A percentile compares a stretch with the other conserved stretches of the same genome.
phyloP scores from a whole-genome alignment of 208 protist species.

The Strigomonas culicis region DNA sequence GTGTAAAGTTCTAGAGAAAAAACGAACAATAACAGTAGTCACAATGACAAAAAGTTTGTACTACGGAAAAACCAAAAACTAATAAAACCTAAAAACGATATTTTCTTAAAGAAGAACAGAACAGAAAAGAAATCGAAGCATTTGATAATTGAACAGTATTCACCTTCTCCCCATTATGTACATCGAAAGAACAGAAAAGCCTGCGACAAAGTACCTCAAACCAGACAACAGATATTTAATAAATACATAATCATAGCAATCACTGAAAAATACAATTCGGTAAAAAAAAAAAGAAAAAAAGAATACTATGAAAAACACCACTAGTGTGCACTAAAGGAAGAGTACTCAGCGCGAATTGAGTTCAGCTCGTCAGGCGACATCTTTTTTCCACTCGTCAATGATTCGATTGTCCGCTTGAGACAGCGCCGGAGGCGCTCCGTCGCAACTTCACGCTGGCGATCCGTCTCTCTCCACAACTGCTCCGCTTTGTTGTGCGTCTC shows the following conservation, averaged over 20 bases:
- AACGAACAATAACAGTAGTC: not conserved
- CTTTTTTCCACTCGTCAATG: too few species aligned
- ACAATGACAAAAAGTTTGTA: not conserved
- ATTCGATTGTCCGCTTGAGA: not conserved
- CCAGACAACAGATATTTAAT: slow-evolving; percentile 9
- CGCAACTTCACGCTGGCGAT: not conserved
- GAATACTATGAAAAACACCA: not conserved
- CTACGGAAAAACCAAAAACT: slow-evolving; percentile 10
- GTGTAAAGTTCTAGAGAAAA: not conserved
- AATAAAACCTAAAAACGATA: slow-evolving; percentile 15
- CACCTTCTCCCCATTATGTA: not conserved
- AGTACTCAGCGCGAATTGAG: too few species aligned
- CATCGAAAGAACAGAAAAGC: not conserved
- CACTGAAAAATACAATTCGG: not conserved
- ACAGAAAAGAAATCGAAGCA: slow-evolving; percentile 13
- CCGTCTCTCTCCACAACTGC: not conserved
- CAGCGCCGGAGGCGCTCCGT: not conserved
- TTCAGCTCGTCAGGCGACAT: too few species aligned
- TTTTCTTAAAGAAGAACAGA: slow-evolving; percentile 8
- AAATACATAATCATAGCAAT: slow-evolving; percentile 13
- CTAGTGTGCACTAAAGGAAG: not conserved
- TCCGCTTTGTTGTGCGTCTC: slow-evolving; percentile 12
- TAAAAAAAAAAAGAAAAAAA: slow-evolving; percentile 17
- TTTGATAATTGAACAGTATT: not conserved
- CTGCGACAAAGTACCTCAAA: not conserved